A percentile compares a stretch with the other conserved stretches of the same genome.
Evolutionary conservation across 78 protist species (phyloP).

Genomic region (Salpingoeca rosetta): DNA sequence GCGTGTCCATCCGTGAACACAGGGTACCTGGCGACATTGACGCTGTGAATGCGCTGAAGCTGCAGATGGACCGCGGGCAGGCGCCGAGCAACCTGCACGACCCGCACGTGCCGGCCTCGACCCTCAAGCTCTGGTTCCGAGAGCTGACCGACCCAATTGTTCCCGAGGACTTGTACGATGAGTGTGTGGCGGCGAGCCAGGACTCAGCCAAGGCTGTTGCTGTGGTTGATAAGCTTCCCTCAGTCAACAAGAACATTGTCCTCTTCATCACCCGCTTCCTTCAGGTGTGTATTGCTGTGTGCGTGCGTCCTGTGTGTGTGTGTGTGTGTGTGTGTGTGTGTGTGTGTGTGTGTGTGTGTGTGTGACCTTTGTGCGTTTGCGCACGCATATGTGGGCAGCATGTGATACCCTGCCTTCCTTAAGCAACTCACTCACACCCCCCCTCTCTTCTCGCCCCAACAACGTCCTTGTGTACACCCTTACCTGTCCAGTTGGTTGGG

Average conservation of each 20-base stretch:
- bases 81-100: not conserved
- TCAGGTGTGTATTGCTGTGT: not conserved
- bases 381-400: not conserved
- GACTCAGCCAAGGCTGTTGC: not conserved
- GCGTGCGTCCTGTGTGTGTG: too few species aligned
- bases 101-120: conserved; percentile 25
- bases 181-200: not conserved
- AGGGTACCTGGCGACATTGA: conserved; percentile 20
- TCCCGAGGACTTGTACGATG: conserved; percentile 10
- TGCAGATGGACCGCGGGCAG: not conserved
- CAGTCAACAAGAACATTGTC: not conserved
- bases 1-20: too few species aligned
- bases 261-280: not conserved
- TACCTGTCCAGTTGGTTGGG: not conserved
- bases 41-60: not conserved
- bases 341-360: not conserved
- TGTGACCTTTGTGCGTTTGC: not conserved
- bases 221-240: conserved; percentile 8
- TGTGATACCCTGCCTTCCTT: not conserved
- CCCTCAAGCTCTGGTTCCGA: conserved; percentile 30
- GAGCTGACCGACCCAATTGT: conserved; percentile 30
- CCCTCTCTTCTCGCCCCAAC: not conserved
- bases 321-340: too few species aligned
- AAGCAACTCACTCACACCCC: not conserved
- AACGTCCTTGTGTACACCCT: not conserved